phyloP scores from a whole-genome alignment of 1,284 basidiomycete genomes.

The Microbotryum violaceum region DNA sequence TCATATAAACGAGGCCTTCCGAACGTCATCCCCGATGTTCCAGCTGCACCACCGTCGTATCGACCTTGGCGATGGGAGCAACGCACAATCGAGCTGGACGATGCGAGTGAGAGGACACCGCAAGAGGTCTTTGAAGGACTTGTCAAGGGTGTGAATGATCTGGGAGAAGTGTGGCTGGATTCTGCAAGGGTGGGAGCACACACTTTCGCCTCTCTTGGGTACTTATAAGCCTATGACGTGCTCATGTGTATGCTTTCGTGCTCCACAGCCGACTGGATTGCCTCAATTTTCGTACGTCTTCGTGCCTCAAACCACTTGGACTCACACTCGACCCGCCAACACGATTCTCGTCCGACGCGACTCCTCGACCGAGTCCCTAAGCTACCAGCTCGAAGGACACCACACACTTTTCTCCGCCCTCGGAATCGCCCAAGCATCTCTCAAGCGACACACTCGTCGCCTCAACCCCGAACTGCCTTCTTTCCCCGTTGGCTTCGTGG shows the following conservation, averaged over 20 bases:
- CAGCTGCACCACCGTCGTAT: background rate
- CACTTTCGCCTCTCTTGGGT: background rate
- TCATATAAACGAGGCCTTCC: constrained; percentile 2
- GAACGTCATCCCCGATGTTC: constrained; percentile 2
- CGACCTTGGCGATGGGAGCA: constrained; percentile 6
- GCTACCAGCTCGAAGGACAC: constrained; percentile 37
- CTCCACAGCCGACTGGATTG: constrained; percentile 18
- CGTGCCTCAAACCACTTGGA: constrained; percentile 14
- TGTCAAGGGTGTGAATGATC: constrained; percentile 35
- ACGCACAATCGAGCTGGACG: constrained; percentile 3
- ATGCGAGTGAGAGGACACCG: constrained; percentile 31
- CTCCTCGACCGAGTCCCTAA: constrained; percentile 16
- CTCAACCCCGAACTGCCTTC: background rate
- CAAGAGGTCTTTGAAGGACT: constrained; percentile 43
- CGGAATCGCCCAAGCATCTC: constrained; percentile 1
- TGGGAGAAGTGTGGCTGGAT: constrained; percentile 49
- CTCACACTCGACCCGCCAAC: constrained; percentile 5
- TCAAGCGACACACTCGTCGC: background rate
- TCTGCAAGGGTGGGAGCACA: constrained; percentile 36
- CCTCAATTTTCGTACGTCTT: constrained; percentile 23
- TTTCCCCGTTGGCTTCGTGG: constrained; percentile 44
- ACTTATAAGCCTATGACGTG: background rate
- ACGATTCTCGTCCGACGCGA: background rate
- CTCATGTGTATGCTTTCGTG: too few species aligned
- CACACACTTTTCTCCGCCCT: constrained; percentile 35